A percentile compares a stretch with the other conserved stretches of the same genome.
Conservation (phyloP, 345 rosid species). For the Microcos paniculata region DNA sequence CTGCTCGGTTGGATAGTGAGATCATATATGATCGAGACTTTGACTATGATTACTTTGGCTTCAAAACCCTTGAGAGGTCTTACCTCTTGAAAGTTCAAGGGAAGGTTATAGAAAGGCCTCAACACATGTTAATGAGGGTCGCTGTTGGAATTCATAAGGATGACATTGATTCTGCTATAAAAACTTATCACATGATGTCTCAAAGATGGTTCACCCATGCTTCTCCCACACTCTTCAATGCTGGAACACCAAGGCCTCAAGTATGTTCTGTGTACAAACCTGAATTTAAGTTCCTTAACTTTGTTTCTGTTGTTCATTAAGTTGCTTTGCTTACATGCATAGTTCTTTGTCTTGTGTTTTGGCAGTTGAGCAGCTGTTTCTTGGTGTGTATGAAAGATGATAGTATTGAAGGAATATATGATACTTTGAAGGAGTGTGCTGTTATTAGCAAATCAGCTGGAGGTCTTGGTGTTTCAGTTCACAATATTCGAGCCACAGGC, state of each 20-base stretch:
- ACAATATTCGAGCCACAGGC: constrained; percentile 79
- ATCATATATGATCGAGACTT: constrained; percentile 89
- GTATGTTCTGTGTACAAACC: constrained; percentile 30
- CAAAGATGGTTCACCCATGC: constrained; percentile 98
- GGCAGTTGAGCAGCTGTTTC: constrained; percentile 90
- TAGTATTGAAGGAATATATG: constrained; percentile 92
- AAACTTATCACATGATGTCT: constrained; percentile 89
- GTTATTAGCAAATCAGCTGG: constrained; percentile 96
- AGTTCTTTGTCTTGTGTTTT: constrained; percentile 1
- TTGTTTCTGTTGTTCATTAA: not conserved
- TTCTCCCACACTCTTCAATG: constrained; percentile 89
- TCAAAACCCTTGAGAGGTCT: constrained; percentile 91
- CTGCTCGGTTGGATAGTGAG: constrained; percentile 79
- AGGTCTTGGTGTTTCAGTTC: constrained; percentile 88
- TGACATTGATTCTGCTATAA: constrained; percentile 68
- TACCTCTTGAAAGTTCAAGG: constrained; percentile 87
- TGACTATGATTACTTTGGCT: constrained; percentile 92
- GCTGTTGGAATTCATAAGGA: constrained; percentile 83
- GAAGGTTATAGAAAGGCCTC: constrained; percentile 84
- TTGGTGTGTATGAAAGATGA: constrained; percentile 92
- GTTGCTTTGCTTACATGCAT: not conserved
- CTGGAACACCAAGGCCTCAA: constrained; percentile 91
- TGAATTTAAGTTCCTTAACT: not conserved
- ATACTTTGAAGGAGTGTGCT: constrained; percentile 91
- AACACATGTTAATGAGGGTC: constrained; percentile 97